phyloP scores from a whole-genome alignment of 129 eudicot species.

The Lactuca saligna region DNA sequence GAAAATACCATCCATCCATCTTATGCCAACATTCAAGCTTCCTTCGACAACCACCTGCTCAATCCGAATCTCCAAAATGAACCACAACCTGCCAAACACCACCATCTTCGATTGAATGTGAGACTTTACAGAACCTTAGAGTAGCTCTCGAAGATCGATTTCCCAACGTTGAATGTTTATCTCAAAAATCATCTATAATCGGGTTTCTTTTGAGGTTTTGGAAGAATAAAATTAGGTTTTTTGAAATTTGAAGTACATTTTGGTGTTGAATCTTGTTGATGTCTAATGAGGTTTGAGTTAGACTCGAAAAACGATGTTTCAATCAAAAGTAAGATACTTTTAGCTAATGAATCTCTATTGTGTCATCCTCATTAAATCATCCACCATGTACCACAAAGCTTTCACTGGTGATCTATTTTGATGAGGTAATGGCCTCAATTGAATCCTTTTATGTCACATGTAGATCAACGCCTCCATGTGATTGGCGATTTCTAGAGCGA shows the following conservation, averaged over 20 bases:
- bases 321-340: constrained; percentile 73
- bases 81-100: too few species aligned
- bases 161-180: constrained; percentile 56
- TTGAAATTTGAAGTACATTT: constrained; percentile 43
- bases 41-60: too few species aligned
- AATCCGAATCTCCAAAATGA: too few species aligned
- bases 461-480: constrained; percentile 84
- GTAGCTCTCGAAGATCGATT: constrained; percentile 86
- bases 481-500: constrained; percentile 88
- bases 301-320: constrained; percentile 85
- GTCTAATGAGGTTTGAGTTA: constrained; percentile 86
- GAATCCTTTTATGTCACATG: constrained; percentile 79
- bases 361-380: constrained; percentile 74
- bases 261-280: constrained; percentile 91
- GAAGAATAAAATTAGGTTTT: background rate
- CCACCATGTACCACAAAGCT: constrained; percentile 93
- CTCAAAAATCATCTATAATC: background rate
- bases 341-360: constrained; percentile 78
- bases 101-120: constrained; percentile 39
- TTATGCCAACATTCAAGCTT: too few species aligned
- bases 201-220: background rate
- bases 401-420: constrained; percentile 65
- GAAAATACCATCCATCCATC: too few species aligned
- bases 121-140: constrained; percentile 85
- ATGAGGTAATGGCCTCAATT: constrained; percentile 46